Base-by-base conservation (phyloP, 257 asterid genomes). In the Nicotiana attenuata region DNA sequence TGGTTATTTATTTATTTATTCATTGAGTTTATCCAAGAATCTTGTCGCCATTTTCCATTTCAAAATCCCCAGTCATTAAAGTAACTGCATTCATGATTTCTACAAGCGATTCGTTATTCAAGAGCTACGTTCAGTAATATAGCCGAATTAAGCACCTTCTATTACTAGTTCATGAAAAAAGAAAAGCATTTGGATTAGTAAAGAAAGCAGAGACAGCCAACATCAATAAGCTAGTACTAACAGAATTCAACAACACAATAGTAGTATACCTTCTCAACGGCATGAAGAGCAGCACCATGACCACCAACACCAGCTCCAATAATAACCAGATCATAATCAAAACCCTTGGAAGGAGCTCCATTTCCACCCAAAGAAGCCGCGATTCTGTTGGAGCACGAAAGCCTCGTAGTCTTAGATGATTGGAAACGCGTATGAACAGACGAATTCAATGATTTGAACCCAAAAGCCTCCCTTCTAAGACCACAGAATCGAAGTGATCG, bases 221-320 rank as follows among this genome's bases (percentile, higher is more conserved):
- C 38, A 33, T 38, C n/a, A 69, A 29, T 41, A 38, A 22, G 38
- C 60, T 71, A 45, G 60, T 71, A 71, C 60, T 7, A 22, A 41
- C 73, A 38, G n/a, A 77, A 65, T 28, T 59, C 22, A 75, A 75
- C 52, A 35, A 26, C 33, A 50, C 22, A 65, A 52, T 65, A 79
- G 9, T 31, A 52, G 63, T 19, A 41, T 68, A 93, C 98, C 93
- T 92, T 92, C 88, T 95, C 97, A 56, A 93, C 97, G 53, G 99
- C 99, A 80, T 95, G 98, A 88, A 95, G 97, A 55, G 99, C 98
- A 83, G 99, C 99, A 56, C 99, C 99, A 76, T 95, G 99, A 55
- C 99, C 99, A 47, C 98, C 99, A 82, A 95, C 98, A 53, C 99
- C 99, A 76, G 99, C 98, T 66, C 99, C 99, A 79, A 93, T 95